phyloP scores from a whole-genome alignment of 371 early-diverging fungal genomes.

The Apophysomyces trapeziformis region DNA sequence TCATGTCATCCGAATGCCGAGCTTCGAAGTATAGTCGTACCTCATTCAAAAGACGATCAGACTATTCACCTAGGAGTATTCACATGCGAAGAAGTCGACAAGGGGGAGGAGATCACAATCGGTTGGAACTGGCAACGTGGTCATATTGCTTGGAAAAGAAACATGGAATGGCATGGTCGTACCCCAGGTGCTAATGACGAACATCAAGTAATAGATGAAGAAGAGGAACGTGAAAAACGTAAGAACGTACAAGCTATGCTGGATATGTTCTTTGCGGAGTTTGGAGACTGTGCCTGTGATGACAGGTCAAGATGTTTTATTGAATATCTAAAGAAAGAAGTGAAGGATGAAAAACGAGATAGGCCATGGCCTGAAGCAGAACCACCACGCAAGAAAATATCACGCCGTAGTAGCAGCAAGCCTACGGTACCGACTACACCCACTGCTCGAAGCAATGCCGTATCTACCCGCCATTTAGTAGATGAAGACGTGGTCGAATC shows the following conservation, averaged over 20 bases:
- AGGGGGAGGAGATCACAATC: slow-evolving; percentile 74
- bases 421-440: not conserved
- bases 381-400: not conserved
- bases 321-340: slow-evolving; percentile 32
- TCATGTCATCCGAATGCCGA: slow-evolving; percentile 76
- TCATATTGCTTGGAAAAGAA: slow-evolving; percentile 37
- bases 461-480: not conserved
- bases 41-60: slow-evolving; percentile 49
- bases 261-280: slow-evolving; percentile 22
- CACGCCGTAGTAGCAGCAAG: slow-evolving; percentile 1
- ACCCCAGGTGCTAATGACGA: slow-evolving; percentile 8
- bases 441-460: not conserved
- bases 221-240: slow-evolving; percentile 38
- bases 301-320: slow-evolving; percentile 47
- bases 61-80: slow-evolving; percentile 72
- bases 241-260: slow-evolving; percentile 43
- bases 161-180: slow-evolving; percentile 18
- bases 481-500: not conserved
- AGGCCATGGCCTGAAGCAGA: not conserved
- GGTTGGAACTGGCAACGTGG: slow-evolving; percentile 64
- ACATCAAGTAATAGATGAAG: slow-evolving; percentile 30
- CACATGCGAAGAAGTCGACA: slow-evolving; percentile 60
- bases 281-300: slow-evolving; percentile 54
- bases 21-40: slow-evolving; percentile 63
- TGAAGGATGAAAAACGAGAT: slow-evolving; percentile 10